A percentile compares a stretch with the other conserved stretches of the same genome.
phyloP scores from a whole-genome alignment of 2,329 filamentous ascomycete species.

The Diaporthe velutina region DNA sequence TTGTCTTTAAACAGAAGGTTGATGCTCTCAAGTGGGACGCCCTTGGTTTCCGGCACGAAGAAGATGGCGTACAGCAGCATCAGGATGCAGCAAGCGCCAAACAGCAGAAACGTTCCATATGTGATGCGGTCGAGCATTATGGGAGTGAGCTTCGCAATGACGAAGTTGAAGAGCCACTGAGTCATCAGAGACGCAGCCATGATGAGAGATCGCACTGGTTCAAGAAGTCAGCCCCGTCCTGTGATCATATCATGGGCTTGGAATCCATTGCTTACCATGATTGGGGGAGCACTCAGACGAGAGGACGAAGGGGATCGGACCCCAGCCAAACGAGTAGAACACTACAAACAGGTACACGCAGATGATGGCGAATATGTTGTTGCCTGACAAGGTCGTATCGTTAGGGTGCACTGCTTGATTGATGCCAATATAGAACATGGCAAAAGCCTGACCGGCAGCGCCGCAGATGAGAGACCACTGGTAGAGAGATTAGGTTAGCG shows the following conservation, averaged over 20 bases:
- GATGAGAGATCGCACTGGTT: conserved; percentile 42
- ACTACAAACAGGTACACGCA: conserved; percentile 57
- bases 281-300: conserved; percentile 45
- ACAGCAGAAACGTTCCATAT: conserved; percentile 68
- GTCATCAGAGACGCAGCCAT: conserved; percentile 44
- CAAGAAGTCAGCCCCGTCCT: background rate
- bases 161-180: conserved; percentile 55
- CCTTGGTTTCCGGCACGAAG: conserved; percentile 66
- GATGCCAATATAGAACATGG: conserved; percentile 58
- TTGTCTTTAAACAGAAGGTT: conserved; percentile 37
- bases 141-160: conserved; percentile 54
- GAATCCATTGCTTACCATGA: conserved; percentile 34
- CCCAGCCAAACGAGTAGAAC: conserved; percentile 50
- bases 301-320: conserved; percentile 45
- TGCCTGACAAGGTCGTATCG: conserved; percentile 51
- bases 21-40: conserved; percentile 58
- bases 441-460: conserved; percentile 53
- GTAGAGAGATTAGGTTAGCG: conserved; percentile 61
- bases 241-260: too few species aligned
- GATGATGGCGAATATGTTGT: conserved; percentile 60
- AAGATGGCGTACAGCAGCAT: conserved; percentile 62
- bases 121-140: conserved; percentile 57
- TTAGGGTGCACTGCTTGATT: conserved; percentile 47
- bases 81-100: conserved; percentile 59
- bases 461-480: conserved; percentile 62